Percentiles rank a stretch among this genome's conserved stretches.
phyloP scores from a whole-genome alignment of 192 early-diverging fungal species.

The Podila epicladia region DNA sequence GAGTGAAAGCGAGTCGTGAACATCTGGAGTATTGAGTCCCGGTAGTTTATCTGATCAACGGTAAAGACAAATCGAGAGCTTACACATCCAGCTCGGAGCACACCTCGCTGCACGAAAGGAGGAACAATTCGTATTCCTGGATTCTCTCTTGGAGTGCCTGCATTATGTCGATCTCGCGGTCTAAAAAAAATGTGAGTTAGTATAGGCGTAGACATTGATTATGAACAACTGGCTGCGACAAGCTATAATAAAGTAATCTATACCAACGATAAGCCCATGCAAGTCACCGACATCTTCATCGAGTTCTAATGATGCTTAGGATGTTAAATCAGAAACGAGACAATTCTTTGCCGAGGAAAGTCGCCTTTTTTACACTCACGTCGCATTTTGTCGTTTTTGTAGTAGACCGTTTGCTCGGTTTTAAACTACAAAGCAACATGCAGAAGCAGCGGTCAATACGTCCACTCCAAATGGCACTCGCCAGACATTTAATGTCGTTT shows the following conservation, averaged over 20 bases:
- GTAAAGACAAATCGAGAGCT: not conserved
- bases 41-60: not conserved
- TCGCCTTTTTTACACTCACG: conserved; percentile 28
- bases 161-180: conserved; percentile 86
- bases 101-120: conserved; percentile 51
- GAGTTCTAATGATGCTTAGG: conserved; percentile 58
- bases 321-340: not conserved
- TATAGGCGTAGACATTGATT: not conserved
- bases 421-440: conserved; percentile 64
- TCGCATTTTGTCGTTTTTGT: conserved; percentile 69
- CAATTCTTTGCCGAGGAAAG: not conserved
- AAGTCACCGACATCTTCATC: conserved; percentile 88
- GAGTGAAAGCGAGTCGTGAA: not conserved
- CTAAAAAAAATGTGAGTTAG: conserved; percentile 41
- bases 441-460: not conserved
- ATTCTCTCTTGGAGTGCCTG: conserved; percentile 74
- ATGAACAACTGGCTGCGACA: not conserved
- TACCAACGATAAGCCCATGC: conserved; percentile 80
- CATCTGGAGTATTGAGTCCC: not conserved
- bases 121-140: conserved; percentile 42
- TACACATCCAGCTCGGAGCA: conserved; percentile 82
- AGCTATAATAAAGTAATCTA: not conserved
- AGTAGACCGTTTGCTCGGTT: conserved; percentile 72
- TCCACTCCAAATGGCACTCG: not conserved
- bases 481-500: not conserved